Base-by-base conservation (phyloP, 257 asterid species). In the Solanum piurae region DNA sequence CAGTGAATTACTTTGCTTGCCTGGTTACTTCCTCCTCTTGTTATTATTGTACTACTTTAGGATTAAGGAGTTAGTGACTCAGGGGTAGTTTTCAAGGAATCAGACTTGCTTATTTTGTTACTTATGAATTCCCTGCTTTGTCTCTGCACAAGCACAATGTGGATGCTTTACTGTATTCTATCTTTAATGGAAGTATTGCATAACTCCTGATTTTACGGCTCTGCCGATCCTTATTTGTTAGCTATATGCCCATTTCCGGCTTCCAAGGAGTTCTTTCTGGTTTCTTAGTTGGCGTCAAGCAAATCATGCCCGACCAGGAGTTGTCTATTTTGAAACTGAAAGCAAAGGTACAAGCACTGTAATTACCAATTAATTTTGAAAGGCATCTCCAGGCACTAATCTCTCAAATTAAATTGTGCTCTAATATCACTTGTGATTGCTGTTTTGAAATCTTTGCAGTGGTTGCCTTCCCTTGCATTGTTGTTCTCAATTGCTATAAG, bases 211-310 rank as follows among this genome's bases (percentile, higher is more conserved):
- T 87, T 44, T 44, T 86, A 69, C 12, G 44, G 36, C 66, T 89
- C 42, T 83, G 71, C 13, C 74, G 52, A 55, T 74, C 36, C 42
- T 88, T 25, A 76, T 90, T 88, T 79, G 87, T 90, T 89, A 96
- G 99, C 89, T 96, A 96, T 90, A 82, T 90, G 93, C 99, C 98
- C 64, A 90, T 95, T 86, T 95, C 97, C 91, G 99, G 99, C 88
- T 96, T 96, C 92, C 97, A 96, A 90, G 99, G 98, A 87, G 95
- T 95, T 87, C 96, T 96, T 89, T 91, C 94, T 42, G 99, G 99
- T 85, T 91, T 96, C 89, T 91, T 96, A 74, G 99, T 96, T 83
- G 99, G 99, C 88, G 87, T 95, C 87, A 96, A 96, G 89, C 99
- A 96, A 90, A 96, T 96, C 83, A 76, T 94, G 89, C 98, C 99